A percentile compares a stretch with the other conserved stretches of the same genome.
These are phyloP conservation scores for Galium porrigens DNA, from an alignment of 305 asterid genomes.

Conservation along the genomic window DNA sequence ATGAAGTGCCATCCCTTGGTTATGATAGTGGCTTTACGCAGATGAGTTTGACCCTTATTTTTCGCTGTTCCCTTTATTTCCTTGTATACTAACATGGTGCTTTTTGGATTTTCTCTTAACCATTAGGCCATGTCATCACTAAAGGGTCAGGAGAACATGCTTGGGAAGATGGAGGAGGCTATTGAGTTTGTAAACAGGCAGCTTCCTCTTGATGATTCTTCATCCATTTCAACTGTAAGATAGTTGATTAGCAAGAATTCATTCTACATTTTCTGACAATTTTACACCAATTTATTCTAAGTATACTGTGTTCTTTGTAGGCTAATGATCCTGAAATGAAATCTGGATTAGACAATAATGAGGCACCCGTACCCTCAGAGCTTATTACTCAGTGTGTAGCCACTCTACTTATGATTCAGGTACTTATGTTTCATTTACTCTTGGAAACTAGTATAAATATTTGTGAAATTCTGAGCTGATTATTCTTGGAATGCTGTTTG, in stretches of 20 bases:
- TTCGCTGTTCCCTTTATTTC: not conserved
- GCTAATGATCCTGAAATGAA: constrained; percentile 33
- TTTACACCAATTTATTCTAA: constrained; percentile 15
- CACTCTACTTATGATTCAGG: constrained; percentile 93
- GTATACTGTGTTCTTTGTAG: constrained; percentile 28
- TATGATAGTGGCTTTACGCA: not conserved
- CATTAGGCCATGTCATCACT: constrained; percentile 59
- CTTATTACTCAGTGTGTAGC: constrained; percentile 74
- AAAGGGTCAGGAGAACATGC: constrained; percentile 32
- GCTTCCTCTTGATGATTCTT: constrained; percentile 49
- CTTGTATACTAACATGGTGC: constrained; percentile 1
- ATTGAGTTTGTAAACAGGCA: constrained; percentile 67
- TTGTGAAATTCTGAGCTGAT: not conserved
- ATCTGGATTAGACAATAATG: constrained; percentile 30
- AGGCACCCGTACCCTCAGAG: constrained; percentile 62
- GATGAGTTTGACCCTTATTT: not conserved
- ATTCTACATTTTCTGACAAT: constrained; percentile 12
- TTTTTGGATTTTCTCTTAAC: not conserved
- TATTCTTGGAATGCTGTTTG: not conserved
- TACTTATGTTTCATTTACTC: constrained; percentile 13
- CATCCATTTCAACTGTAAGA: constrained; percentile 34
- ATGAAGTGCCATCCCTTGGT: not conserved
- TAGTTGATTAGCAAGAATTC: constrained; percentile 13
- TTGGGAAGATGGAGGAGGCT: constrained; percentile 68
- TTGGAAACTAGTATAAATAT: not conserved